Evolutionary conservation across 1,284 basidiomycete genomes (phyloP).

Genomic region (Earliella scabrosa): DNA sequence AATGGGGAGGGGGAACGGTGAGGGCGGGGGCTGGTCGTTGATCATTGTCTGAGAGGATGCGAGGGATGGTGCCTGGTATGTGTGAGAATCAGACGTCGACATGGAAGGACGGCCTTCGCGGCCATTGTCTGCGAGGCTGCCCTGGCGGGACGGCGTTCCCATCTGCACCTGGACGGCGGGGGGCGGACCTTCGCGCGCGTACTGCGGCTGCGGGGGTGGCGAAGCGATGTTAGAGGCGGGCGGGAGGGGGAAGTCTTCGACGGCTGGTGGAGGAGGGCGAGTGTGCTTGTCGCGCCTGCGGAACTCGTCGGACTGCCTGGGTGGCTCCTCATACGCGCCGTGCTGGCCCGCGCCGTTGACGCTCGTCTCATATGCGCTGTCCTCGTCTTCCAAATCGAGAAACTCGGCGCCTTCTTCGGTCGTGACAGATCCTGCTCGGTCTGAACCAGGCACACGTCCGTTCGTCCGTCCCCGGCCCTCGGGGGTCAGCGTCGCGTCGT

Average conservation of each 20-base stretch:
- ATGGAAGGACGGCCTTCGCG: slow-evolving; percentile 18
- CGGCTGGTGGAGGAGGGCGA: slow-evolving; percentile 18
- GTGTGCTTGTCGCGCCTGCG: slow-evolving; percentile 12
- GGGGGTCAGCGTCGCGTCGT: slow-evolving; percentile 5
- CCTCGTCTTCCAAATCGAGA: slow-evolving; percentile 61
- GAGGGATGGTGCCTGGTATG: slow-evolving; percentile 13
- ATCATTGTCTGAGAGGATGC: slow-evolving; percentile 20
- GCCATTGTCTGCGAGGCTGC: slow-evolving; percentile 10
- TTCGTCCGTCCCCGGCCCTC: slow-evolving; percentile 9
- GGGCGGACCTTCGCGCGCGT: neutral
- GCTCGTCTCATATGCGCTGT: slow-evolving; percentile 35
- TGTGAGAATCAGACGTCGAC: slow-evolving; percentile 18
- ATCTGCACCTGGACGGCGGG: slow-evolving; percentile 7
- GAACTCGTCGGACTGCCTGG: slow-evolving; percentile 16
- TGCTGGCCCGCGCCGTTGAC: slow-evolving; percentile 25
- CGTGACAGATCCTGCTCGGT: slow-evolving; percentile 25
- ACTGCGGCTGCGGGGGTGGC: neutral
- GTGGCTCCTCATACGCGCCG: slow-evolving; percentile 26
- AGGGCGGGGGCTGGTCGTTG: slow-evolving; percentile 22
- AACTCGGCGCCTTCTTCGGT: slow-evolving; percentile 51
- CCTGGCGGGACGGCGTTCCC: slow-evolving; percentile 18
- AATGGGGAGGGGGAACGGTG: slow-evolving; percentile 34
- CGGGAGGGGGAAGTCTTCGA: slow-evolving; percentile 43
- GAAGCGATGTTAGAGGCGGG: slow-evolving; percentile 24
- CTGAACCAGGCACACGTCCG: slow-evolving; percentile 14